Base-by-base conservation (phyloP, 2,329 filamentous ascomycete species). In the Talaromyces islandicus region DNA sequence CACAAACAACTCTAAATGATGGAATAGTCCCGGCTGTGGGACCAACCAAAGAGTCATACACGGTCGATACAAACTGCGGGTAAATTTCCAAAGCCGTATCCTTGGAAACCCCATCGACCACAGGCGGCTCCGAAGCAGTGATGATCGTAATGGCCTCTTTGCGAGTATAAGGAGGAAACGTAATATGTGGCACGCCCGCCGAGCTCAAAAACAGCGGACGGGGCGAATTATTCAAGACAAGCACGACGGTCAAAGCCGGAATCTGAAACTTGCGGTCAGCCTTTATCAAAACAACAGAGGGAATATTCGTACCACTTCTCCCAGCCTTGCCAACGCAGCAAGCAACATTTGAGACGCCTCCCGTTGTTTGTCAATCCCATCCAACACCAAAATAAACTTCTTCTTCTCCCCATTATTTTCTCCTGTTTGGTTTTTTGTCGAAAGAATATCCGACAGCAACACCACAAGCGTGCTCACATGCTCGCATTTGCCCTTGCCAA, bases 21-120 rank as follows among this genome's bases (percentile, higher is more conserved):
- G 88, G 82, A 14, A 97, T 81, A 41, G 93, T 92, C 55, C 92
- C 86, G 0, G 89, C 89, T 3, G 91, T 91, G 53, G 91, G 86
- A 64, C 88, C 90, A 54, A 88, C 86, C 12, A 97, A 81, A 0
- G 92, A 87, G 71, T 99, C 94, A 81, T 95, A 94, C 14, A 96
- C 86, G 4, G 91, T 90, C 54, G 85, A 85, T 63, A 88, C 85
- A 78, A 96, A 97, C 51, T 91, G 87, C 14, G 85, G 79, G 64
- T 83, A 79, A 10, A 81, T 64, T 38, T 67, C 73, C 4, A 62
- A 60, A 1, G 70, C 62, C 4, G 55, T 32, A 24, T 74, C 70
- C 63, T 56, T 67, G 52, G 61, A 69, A 64, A 66, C 70, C 57
- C 56, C 75, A 58, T 60, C 69, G 57, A 67, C 72, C 57, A 70